Evolutionary conservation across 1,139 yeast species (phyloP), one percentile per base, ranked within the genome.

Genomic region (Kazachstania sp.): DNA sequence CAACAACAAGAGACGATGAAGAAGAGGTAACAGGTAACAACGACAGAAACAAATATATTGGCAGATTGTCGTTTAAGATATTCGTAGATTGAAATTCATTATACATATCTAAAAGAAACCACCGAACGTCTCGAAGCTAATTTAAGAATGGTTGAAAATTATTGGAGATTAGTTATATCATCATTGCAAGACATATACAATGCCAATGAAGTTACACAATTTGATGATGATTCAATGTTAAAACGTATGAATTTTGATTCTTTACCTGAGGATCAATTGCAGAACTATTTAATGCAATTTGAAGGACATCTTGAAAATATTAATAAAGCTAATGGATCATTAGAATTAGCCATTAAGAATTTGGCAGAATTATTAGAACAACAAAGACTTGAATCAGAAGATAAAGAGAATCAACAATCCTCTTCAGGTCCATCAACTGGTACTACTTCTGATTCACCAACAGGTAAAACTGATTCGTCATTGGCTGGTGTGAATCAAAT

Each of bases 111-210:
- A n/a, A n/a, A n/a, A n/a, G n/a, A n/a, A n/a, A n/a, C n/a, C n/a
- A n/a, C n/a, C n/a, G n/a, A n/a, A n/a, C n/a, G n/a, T n/a, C n/a
- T n/a, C n/a, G n/a, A 2, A 23, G 3, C 28, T 9, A 23, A 23
- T 9, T 7, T 32, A 18, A 34, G 4, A 36, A 18, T 35, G 37
- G 59, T 60, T 63, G 62, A 75, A 42, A 81, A 85, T 1, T 75
- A 78, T 57, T 83, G 90, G 90, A 85, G 80, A 57, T 74, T 77
- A 37, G 79, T 81, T 7, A 70, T 79, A 13, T 73, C 86, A 6
- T 78, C 84, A 2, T 68, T 83, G 28, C 88, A 82, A 60, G 88
- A 82, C 55, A 73, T 81, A 15, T 79, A 80, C 62, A 81, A 77
- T 53, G 71, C 79, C 40, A 80, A 81, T 57, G 85, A 79, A 55